These are phyloP conservation scores for Podospora pseudopauciseta DNA, from an alignment of 495 filamentous ascomycete genomes.

Conservation along the genomic window DNA sequence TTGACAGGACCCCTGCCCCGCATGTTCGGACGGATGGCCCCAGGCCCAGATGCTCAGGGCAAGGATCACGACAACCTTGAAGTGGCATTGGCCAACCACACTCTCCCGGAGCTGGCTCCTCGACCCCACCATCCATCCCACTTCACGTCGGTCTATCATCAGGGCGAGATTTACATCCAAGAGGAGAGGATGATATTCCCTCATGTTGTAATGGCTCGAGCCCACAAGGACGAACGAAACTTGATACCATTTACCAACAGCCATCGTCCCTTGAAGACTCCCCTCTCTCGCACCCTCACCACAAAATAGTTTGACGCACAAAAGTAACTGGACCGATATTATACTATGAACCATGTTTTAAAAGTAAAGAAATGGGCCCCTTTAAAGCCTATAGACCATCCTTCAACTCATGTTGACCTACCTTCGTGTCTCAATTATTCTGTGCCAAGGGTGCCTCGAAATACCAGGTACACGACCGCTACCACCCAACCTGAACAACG, in stretches of 20 bases:
- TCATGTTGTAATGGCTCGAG: too few relatives aligned
- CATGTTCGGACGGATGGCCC: background rate
- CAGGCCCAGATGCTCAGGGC: background rate
- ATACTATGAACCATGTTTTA: too few relatives aligned
- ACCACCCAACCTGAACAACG: background rate
- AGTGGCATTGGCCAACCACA: slow-evolving; percentile 14
- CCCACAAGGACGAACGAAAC: background rate
- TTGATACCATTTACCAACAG: background rate
- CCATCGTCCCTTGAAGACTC: too few relatives aligned
- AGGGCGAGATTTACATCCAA: background rate
- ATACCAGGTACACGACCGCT: background rate
- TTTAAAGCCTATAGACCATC: too few relatives aligned
- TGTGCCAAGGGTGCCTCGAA: too few relatives aligned
- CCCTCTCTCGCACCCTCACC: too few relatives aligned
- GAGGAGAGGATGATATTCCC: background rate
- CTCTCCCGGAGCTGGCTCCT: slow-evolving; percentile 13
- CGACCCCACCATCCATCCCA: background rate
- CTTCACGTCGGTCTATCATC: background rate
- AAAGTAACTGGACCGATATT: too few relatives aligned
- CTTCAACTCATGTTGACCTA: too few relatives aligned
- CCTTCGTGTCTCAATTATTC: too few relatives aligned
- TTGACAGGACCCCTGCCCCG: background rate
- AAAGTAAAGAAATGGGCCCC: too few relatives aligned
- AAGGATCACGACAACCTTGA: background rate
- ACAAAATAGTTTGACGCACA: too few relatives aligned